Conservation (phyloP, 352 stramenopile genomes). For the Pythium folliculosum region DNA sequence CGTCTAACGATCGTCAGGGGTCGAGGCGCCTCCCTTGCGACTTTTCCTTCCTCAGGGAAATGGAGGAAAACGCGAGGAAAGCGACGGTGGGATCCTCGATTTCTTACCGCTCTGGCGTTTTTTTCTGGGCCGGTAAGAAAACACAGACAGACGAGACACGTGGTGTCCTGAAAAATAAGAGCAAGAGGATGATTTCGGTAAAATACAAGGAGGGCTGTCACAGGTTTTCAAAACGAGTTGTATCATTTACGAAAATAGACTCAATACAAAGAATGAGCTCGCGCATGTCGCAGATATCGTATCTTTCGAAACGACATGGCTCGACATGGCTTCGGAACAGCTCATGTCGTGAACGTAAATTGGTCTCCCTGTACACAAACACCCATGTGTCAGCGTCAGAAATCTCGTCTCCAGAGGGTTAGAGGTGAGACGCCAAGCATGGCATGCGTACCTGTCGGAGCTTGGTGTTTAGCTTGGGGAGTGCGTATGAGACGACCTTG, state of each 20-base stretch:
- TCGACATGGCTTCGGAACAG: background rate
- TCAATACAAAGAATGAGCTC: conserved; percentile 8
- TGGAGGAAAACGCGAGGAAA: background rate
- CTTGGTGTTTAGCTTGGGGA: conserved; percentile 82
- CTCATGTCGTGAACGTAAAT: conserved; percentile 72
- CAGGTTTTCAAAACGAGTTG: background rate
- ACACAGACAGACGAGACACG: conserved; percentile 1
- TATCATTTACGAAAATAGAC: conserved; percentile 7
- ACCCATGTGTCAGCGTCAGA: background rate
- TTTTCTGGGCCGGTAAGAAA: conserved; percentile 24
- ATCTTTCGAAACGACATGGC: conserved; percentile 11
- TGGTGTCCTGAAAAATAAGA: conserved; percentile 12
- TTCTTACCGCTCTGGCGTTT: conserved; percentile 27
- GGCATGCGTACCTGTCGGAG: conserved; percentile 61
- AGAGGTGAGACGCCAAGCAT: background rate
- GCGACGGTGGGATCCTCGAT: conserved; percentile 11
- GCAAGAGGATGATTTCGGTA: conserved; percentile 1
- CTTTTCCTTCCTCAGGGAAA: background rate
- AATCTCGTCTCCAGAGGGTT: conserved; percentile 1
- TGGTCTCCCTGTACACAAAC: conserved; percentile 52
- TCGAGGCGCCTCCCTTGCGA: too few species aligned
- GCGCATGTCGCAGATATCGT: conserved; percentile 19
- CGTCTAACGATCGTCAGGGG: background rate
- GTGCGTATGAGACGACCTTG: conserved; percentile 56
- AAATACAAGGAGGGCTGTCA: conserved; percentile 1